These are phyloP conservation scores for Dryas alaskensis DNA, from an alignment of 306 rosid genomes.

Conservation along the genomic window DNA sequence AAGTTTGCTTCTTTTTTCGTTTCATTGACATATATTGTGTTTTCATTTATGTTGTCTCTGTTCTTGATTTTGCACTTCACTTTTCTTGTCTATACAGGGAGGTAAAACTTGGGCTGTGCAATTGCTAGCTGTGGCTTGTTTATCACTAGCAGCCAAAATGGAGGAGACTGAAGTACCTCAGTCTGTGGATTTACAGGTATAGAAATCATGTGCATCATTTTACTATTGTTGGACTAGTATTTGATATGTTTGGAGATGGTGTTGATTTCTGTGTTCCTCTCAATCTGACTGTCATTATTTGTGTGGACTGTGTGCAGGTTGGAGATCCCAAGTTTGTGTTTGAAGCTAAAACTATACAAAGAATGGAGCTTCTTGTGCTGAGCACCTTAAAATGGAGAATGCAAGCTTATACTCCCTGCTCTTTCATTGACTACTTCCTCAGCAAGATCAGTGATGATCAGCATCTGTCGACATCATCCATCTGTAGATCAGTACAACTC, in stretches of 20 bases:
- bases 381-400: constrained; percentile 68
- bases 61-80: constrained; percentile 14
- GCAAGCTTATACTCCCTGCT: constrained; percentile 63
- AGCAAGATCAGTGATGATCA: constrained; percentile 39
- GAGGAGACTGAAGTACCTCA: constrained; percentile 54
- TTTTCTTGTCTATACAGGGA: constrained; percentile 34
- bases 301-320: constrained; percentile 34
- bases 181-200: constrained; percentile 54
- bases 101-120: constrained; percentile 51
- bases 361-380: constrained; percentile 71
- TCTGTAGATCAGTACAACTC: constrained; percentile 43
- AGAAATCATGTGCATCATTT: constrained; percentile 11
- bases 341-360: constrained; percentile 45
- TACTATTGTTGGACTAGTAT: constrained; percentile 14
- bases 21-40: neutral
- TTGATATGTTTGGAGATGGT: neutral
- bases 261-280: neutral
- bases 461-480: constrained; percentile 21
- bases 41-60: constrained; percentile 14
- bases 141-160: constrained; percentile 68
- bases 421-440: constrained; percentile 64
- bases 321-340: constrained; percentile 55
- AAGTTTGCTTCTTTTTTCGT: constrained; percentile 11
- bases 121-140: constrained; percentile 67
- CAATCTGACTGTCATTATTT: neutral